A percentile compares a stretch with the other conserved stretches of the same genome.
Evolutionary conservation across 768 basidiomycete species (phyloP).

Genomic region (Sutorius australiensis): DNA sequence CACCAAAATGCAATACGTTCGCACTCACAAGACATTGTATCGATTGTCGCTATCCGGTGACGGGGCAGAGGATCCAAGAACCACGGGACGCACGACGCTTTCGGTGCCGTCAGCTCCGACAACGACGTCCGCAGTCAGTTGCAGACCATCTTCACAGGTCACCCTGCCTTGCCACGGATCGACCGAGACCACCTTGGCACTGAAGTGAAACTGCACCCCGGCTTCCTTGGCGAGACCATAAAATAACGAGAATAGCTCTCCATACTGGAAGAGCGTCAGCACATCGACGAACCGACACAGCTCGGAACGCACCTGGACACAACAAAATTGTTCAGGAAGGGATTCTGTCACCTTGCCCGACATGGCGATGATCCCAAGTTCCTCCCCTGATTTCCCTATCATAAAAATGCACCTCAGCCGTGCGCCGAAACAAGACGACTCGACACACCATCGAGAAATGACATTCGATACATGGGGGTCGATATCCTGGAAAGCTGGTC

Average conservation of each 20-base stretch:
- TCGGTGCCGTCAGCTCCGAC: constrained; percentile 60
- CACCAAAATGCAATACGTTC: not conserved
- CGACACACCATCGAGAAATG: constrained; percentile 17
- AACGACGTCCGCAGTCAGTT: constrained; percentile 46
- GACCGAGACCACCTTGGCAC: constrained; percentile 34
- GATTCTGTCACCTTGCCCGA: constrained; percentile 42
- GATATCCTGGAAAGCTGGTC: constrained; percentile 37
- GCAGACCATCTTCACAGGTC: constrained; percentile 40
- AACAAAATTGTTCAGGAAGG: constrained; percentile 44
- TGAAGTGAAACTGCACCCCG: constrained; percentile 46
- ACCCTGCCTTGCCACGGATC: constrained; percentile 30
- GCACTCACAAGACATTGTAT: constrained; percentile 14
- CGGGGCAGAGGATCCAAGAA: constrained; percentile 20
- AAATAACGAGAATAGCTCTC: constrained; percentile 47
- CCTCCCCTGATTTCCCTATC: constrained; percentile 40
- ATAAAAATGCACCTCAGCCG: not conserved
- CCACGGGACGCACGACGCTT: constrained; percentile 38
- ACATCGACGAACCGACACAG: not conserved
- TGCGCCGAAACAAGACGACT: no score
- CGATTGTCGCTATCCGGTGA: constrained; percentile 13
- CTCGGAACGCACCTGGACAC: constrained; percentile 39
- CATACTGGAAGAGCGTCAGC: constrained; percentile 38
- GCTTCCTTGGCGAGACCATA: constrained; percentile 42
- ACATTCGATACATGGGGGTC: constrained; percentile 11
- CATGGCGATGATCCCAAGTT: constrained; percentile 43